These are phyloP conservation scores for Aspergillus sojae DNA, from an alignment of 2,329 filamentous ascomycete species.

Conservation along the genomic window DNA sequence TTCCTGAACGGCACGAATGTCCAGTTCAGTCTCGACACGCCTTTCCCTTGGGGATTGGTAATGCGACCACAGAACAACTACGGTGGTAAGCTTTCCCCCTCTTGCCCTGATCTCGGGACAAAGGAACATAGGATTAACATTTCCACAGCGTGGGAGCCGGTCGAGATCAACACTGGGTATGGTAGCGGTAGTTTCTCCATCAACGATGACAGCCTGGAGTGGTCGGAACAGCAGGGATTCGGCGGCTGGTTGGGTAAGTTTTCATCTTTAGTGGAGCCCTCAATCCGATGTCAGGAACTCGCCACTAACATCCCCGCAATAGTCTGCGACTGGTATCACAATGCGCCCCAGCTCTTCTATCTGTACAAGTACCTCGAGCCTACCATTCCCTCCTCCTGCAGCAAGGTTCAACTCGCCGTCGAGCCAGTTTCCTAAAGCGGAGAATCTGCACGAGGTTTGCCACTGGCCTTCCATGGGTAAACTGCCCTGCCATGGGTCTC, in stretches of 20 bases:
- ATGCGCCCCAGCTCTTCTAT: conserved; percentile 44
- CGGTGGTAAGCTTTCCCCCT: conserved; percentile 31
- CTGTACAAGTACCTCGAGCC: conserved; percentile 27
- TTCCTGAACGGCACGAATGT: conserved; percentile 39
- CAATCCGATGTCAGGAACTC: background rate
- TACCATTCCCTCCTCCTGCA: conserved; percentile 36
- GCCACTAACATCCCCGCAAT: conserved; percentile 9
- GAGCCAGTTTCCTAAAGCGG: conserved; percentile 27
- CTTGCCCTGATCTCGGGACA: background rate
- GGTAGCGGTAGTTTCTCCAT: conserved; percentile 36
- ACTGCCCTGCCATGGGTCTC: background rate
- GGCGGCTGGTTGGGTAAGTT: conserved; percentile 45
- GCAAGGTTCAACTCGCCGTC: conserved; percentile 32
- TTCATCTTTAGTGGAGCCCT: background rate
- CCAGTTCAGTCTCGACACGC: conserved; percentile 32
- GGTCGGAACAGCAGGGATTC: conserved; percentile 34
- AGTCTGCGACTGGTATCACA: conserved; percentile 47
- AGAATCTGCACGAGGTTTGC: conserved; percentile 8
- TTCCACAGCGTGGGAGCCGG: conserved; percentile 38
- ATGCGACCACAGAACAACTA: conserved; percentile 34
- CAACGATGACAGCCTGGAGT: conserved; percentile 29
- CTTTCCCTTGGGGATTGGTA: conserved; percentile 37
- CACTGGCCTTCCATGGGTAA: conserved; percentile 12
- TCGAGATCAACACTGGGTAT: conserved; percentile 39
- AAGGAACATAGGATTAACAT: conserved; percentile 4